Evolutionary conservation across 2,329 filamentous ascomycete genomes (phyloP).

Genomic region (Hansfordia pulvinata): DNA sequence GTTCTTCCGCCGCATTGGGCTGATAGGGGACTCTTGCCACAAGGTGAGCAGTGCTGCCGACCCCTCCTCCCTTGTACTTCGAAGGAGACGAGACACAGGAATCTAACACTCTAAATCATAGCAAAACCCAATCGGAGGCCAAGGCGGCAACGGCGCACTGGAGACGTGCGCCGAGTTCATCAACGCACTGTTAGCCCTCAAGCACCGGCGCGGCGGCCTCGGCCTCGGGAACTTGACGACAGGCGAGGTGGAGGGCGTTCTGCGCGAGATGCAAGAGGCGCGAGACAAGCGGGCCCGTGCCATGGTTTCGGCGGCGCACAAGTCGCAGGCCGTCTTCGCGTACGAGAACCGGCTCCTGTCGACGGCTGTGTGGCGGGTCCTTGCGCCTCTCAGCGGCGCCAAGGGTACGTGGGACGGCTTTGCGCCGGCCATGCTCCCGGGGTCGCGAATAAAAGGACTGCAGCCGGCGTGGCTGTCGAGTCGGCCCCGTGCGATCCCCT

Average conservation of each 20-base stretch:
- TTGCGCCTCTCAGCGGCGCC: slow-evolving; percentile 1
- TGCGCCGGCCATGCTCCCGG: slow-evolving; percentile 1
- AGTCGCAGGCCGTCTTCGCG: slow-evolving; percentile 7
- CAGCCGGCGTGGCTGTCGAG: slow-evolving; percentile 4
- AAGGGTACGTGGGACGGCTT: slow-evolving; percentile 1
- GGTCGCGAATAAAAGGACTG: slow-evolving; percentile 2
- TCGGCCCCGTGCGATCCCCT: slow-evolving; percentile 5
- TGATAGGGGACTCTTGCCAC: slow-evolving; percentile 18
- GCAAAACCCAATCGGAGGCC: slow-evolving; percentile 13
- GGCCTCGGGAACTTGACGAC: slow-evolving; percentile 5
- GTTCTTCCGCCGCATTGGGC: slow-evolving; percentile 16
- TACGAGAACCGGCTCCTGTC: slow-evolving; percentile 7
- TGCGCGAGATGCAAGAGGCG: slow-evolving; percentile 7
- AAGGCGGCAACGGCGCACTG: slow-evolving; percentile 15
- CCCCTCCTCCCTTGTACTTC: background rate
- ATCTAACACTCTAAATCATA: slow-evolving; percentile 4
- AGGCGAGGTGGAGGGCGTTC: slow-evolving; percentile 6
- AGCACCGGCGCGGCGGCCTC: slow-evolving; percentile 1
- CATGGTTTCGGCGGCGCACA: slow-evolving; percentile 6
- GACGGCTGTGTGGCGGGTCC: background rate
- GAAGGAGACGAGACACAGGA: background rate
- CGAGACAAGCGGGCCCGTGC: slow-evolving; percentile 5
- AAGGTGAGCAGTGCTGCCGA: slow-evolving; percentile 11
- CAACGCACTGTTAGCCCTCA: slow-evolving; percentile 7
- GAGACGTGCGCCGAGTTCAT: slow-evolving; percentile 12